phyloP scores from a whole-genome alignment of 371 early-diverging fungal species.

The Haplosporangium sp. region DNA sequence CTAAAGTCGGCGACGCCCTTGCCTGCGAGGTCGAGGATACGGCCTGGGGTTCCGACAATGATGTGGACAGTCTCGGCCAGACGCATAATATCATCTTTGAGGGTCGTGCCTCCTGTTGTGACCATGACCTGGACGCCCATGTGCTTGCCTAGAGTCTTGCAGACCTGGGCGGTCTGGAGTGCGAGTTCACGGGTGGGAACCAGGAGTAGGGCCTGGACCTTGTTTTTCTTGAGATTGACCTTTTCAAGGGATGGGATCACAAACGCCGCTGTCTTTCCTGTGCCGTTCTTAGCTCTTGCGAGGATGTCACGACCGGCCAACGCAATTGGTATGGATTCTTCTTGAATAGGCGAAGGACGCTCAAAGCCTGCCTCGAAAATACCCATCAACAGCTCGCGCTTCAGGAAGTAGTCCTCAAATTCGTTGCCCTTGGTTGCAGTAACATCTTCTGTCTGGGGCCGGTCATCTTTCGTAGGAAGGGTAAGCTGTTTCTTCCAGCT shows the following conservation, averaged over 20 bases:
- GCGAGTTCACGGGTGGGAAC: conserved; percentile 99
- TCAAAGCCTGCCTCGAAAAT: conserved; percentile 99
- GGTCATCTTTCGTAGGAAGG: conserved; percentile 83
- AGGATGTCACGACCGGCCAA: conserved; percentile 96
- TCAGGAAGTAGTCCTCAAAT: conserved; percentile 97
- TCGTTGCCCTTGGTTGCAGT: conserved; percentile 96
- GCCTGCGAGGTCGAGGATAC: conserved; percentile 95
- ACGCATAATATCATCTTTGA: conserved; percentile 98
- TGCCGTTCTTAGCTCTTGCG: conserved; percentile 98
- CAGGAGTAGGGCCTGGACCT: conserved; percentile 88
- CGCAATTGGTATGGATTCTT: conserved; percentile 98
- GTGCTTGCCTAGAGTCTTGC: conserved; percentile 94
- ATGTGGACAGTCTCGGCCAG: conserved; percentile 93
- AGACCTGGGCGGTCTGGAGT: conserved; percentile 95
- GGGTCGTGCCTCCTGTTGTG: conserved; percentile 96
- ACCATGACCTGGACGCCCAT: conserved; percentile 95
- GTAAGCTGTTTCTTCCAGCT: conserved; percentile 81
- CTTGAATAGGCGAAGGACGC: conserved; percentile 98
- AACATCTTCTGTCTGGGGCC: conserved; percentile 96
- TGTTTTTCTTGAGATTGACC: conserved; percentile 80
- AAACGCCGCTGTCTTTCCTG: conserved; percentile 99
- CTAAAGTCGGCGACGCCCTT: conserved; percentile 90
- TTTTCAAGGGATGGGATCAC: conserved; percentile 96
- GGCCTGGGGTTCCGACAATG: conserved; percentile 97
- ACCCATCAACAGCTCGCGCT: conserved; percentile 97